Percentiles rank a stretch among this genome's conserved stretches.
Conservation (phyloP, 2,329 filamentous ascomycete genomes). For the Aspergillus pseudonomiae region DNA sequence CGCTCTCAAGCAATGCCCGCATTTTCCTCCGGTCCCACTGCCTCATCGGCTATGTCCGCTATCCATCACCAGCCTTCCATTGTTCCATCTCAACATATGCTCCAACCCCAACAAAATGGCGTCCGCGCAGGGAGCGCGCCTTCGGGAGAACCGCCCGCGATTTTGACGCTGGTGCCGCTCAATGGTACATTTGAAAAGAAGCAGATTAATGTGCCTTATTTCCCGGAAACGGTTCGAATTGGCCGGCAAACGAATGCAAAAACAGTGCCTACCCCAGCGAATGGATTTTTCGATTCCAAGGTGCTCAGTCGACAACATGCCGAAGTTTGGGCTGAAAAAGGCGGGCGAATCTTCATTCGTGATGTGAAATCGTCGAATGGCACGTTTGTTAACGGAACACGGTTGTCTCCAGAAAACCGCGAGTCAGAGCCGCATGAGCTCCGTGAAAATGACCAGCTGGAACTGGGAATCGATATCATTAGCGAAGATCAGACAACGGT, state of each 20-base stretch:
- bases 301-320: constrained; percentile 95
- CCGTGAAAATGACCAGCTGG: constrained; percentile 85
- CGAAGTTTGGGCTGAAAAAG: constrained; percentile 86
- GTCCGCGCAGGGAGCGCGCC: constrained; percentile 48
- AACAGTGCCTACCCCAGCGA: constrained; percentile 84
- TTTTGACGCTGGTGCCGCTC: constrained; percentile 83
- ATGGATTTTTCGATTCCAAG: constrained; percentile 98
- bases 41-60: constrained; percentile 64
- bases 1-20: constrained; percentile 65
- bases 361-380: constrained; percentile 99
- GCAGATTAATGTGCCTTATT: constrained; percentile 89
- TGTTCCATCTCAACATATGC: constrained; percentile 69
- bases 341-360: constrained; percentile 89
- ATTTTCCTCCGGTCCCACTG: constrained; percentile 60
- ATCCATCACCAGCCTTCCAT: constrained; percentile 62
- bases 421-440: constrained; percentile 96
- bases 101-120: constrained; percentile 67
- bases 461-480: constrained; percentile 97
- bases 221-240: constrained; percentile 90
- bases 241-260: constrained; percentile 97
- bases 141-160: constrained; percentile 66
- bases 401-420: constrained; percentile 88
- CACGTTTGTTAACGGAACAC: constrained; percentile 92
- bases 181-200: constrained; percentile 98
- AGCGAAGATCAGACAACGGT: constrained; percentile 98